These are phyloP conservation scores for Raddia distichophylla DNA, from an alignment of 176 grass and related monocot species.

Conservation along the genomic window DNA sequence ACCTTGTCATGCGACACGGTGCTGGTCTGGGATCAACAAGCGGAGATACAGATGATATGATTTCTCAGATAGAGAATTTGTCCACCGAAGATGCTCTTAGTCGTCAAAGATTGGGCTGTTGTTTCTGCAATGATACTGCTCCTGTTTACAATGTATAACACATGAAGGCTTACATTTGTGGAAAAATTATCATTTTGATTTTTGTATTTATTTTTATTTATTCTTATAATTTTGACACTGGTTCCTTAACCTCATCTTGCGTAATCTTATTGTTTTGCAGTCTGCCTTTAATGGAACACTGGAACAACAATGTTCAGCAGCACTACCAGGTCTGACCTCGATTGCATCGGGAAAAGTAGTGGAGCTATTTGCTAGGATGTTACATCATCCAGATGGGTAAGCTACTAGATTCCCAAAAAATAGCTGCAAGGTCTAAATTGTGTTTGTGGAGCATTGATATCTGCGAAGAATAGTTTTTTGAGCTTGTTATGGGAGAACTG, in stretches of 20 bases:
- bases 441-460: conserved; percentile 5
- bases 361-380: conserved; percentile 82
- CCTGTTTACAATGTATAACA: conserved; percentile 63
- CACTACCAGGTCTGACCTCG: conserved; percentile 79
- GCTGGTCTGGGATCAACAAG: conserved; percentile 53
- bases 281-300: conserved; percentile 53
- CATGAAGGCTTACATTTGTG: conserved; percentile 2
- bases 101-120: conserved; percentile 74
- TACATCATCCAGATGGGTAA: conserved; percentile 90
- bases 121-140: conserved; percentile 76
- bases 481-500: background rate
- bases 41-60: conserved; percentile 38
- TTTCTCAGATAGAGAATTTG: conserved; percentile 41
- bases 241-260: background rate
- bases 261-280: conserved; percentile 47
- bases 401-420: conserved; percentile 21
- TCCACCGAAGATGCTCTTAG: conserved; percentile 45
- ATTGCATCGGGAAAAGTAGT: conserved; percentile 82
- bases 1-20: conserved; percentile 97
- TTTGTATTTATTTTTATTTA: background rate
- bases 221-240: background rate
- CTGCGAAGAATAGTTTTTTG: conserved; percentile 14
- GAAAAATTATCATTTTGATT: conserved; percentile 7
- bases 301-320: conserved; percentile 63
- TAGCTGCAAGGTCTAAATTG: background rate